These are phyloP conservation scores for Arbutus unedo DNA, from an alignment of 148 eudicot genomes.

Conservation along the genomic window DNA sequence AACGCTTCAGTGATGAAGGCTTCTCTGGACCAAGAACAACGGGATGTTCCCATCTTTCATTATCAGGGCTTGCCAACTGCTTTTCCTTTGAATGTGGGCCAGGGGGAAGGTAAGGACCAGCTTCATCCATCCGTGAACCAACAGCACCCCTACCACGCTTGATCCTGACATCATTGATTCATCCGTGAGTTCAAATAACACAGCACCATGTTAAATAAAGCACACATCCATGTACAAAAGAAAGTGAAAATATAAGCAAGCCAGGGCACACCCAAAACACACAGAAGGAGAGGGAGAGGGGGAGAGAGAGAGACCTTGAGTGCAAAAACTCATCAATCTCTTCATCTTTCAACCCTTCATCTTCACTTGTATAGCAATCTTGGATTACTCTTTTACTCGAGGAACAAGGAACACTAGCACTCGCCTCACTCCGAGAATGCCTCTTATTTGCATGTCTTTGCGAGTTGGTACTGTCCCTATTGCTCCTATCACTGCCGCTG, in stretches of 20 bases:
- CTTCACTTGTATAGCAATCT: slow-evolving; percentile 35
- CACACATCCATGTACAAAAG: not conserved
- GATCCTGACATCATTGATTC: slow-evolving; percentile 41
- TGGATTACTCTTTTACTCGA: slow-evolving; percentile 45
- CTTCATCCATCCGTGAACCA: slow-evolving; percentile 95
- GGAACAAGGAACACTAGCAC: slow-evolving; percentile 31
- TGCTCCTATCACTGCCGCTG: slow-evolving; percentile 31
- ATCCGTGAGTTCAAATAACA: not conserved
- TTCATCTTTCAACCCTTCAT: slow-evolving; percentile 66
- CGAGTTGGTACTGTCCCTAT: slow-evolving; percentile 24
- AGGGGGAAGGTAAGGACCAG: slow-evolving; percentile 74
- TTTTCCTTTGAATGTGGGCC: slow-evolving; percentile 30
- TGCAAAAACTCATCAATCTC: slow-evolving; percentile 77
- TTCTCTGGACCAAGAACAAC: slow-evolving; percentile 61
- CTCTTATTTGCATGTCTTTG: slow-evolving; percentile 35
- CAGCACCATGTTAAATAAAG: not conserved
- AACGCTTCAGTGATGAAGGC: slow-evolving; percentile 37
- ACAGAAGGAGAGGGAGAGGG: not conserved
- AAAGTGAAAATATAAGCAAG: not conserved
- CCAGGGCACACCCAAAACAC: not conserved
- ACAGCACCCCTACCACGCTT: slow-evolving; percentile 91
- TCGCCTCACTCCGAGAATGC: slow-evolving; percentile 24
- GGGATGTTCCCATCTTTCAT: slow-evolving; percentile 24
- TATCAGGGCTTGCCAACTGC: slow-evolving; percentile 17
- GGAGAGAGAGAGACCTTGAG: slow-evolving; percentile 48